phyloP scores from a whole-genome alignment of 108 stramenopile species.

The Skeletonema costatum region DNA sequence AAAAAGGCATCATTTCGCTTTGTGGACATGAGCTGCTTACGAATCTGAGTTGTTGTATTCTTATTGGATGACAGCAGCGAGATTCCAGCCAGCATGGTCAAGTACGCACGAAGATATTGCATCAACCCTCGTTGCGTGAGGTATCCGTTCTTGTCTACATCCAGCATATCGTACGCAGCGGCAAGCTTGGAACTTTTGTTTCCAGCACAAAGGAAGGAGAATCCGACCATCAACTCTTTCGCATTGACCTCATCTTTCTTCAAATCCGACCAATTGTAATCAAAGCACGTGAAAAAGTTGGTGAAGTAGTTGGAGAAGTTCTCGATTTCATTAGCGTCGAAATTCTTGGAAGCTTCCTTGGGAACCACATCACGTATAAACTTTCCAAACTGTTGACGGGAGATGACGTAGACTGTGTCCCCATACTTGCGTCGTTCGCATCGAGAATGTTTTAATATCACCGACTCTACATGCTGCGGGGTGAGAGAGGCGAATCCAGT shows the following conservation, averaged over 20 bases:
- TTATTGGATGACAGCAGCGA: constrained; percentile 57
- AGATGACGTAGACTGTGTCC: constrained; percentile 40
- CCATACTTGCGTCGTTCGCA: constrained; percentile 14
- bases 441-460: constrained; percentile 53
- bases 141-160: constrained; percentile 50
- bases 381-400: constrained; percentile 43
- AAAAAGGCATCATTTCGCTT: constrained; percentile 55
- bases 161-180: constrained; percentile 78
- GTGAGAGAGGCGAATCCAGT: constrained; percentile 63
- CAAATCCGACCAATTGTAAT: constrained; percentile 68
- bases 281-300: constrained; percentile 75
- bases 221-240: constrained; percentile 80
- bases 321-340: constrained; percentile 55
- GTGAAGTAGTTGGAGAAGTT: constrained; percentile 68
- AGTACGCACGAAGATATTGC: constrained; percentile 78
- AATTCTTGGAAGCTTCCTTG: constrained; percentile 32
- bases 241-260: constrained; percentile 63
- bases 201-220: constrained; percentile 85
- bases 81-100: constrained; percentile 83
- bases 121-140: constrained; percentile 66
- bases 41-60: constrained; percentile 39
- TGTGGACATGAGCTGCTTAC: constrained; percentile 48
- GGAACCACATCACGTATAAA: constrained; percentile 57
- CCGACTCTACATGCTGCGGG: constrained; percentile 60
- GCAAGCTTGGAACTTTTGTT: constrained; percentile 87